These are phyloP conservation scores for Botryotinia calthae DNA, from an alignment of 2,329 filamentous ascomycete genomes.

Conservation along the genomic window DNA sequence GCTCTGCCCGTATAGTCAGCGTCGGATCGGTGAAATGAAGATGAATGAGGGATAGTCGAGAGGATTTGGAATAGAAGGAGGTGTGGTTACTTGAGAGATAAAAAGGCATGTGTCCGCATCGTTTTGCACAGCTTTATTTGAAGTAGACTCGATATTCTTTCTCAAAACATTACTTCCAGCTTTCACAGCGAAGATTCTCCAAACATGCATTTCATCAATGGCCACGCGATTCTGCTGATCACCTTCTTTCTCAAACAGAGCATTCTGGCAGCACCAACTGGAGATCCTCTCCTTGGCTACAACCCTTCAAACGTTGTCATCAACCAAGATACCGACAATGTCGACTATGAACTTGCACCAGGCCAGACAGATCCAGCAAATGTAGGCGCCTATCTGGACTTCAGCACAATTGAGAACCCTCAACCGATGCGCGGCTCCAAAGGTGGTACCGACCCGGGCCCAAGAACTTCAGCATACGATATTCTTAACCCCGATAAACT, in stretches of 20 bases:
- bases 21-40: background rate
- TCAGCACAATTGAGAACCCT: conserved; percentile 50
- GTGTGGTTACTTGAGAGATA: background rate
- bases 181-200: background rate
- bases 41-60: background rate
- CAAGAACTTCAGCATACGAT: conserved; percentile 65
- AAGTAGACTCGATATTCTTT: background rate
- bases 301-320: conserved; percentile 40
- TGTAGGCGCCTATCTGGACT: conserved; percentile 53
- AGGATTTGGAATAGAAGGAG: background rate
- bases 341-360: conserved; percentile 45
- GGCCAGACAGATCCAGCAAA: conserved; percentile 51
- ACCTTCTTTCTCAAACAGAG: conserved; percentile 15
- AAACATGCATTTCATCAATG: background rate
- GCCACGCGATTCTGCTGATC: conserved; percentile 17
- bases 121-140: background rate
- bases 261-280: conserved; percentile 29
- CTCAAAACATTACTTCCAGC: background rate
- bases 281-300: conserved; percentile 42
- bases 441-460: conserved; percentile 54
- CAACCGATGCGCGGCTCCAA: conserved; percentile 54
- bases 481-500: conserved; percentile 70
- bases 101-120: background rate
- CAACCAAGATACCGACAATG: conserved; percentile 38
- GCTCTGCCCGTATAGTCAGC: background rate